Evolutionary conservation across 805 yeast species (phyloP), one percentile per base, ranked within the genome.

Genomic region (Candida patagonica): DNA sequence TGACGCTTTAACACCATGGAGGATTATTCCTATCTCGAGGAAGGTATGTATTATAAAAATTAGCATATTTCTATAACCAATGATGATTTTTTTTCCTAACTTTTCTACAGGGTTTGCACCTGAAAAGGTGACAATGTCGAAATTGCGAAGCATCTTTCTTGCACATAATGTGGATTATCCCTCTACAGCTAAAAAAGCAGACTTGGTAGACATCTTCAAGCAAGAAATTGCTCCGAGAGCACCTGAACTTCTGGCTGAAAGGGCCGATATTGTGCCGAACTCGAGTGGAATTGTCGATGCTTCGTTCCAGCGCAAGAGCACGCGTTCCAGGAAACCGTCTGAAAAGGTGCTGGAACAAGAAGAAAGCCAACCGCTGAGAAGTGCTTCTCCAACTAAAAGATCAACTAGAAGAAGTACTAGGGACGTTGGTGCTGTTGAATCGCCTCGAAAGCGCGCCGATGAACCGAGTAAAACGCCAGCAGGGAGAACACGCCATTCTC

Each of bases 61-160:
- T 30, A 12, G 15, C 13, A 16, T 21, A 25, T 26, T 4, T 20
- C 27, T 21, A 13, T 27, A 26, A n/a, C 26, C 17, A 13, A 36
- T 37, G 33, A 53, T 51, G n/a, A n/a, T n/a, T n/a, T n/a, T n/a
- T n/a, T n/a, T n/a, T n/a, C n/a, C n/a, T n/a, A n/a, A n/a, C n/a
- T n/a, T n/a, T n/a, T n/a, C n/a, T n/a, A 5, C 31, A 59, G 84
- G 70, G n/a, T 85, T 83, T 57, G 78, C 86, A 54, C 81, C 89
- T 5, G 62, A 68, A 20, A 63, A 68, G 29, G 63, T 81, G 47
- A 80, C 76, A 38, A 78, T 84, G 17, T 75, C 87, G 3, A 75
- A 82, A 43, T 66, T 89, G 53, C 71, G 92, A 51, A 70, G 76
- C 17, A 68, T 85, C 17, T 65, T 89, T 39, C 59, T 67, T 9